These are phyloP conservation scores for Alternaria brassicae DNA, from an alignment of 2,329 filamentous ascomycete genomes.

Conservation along the genomic window DNA sequence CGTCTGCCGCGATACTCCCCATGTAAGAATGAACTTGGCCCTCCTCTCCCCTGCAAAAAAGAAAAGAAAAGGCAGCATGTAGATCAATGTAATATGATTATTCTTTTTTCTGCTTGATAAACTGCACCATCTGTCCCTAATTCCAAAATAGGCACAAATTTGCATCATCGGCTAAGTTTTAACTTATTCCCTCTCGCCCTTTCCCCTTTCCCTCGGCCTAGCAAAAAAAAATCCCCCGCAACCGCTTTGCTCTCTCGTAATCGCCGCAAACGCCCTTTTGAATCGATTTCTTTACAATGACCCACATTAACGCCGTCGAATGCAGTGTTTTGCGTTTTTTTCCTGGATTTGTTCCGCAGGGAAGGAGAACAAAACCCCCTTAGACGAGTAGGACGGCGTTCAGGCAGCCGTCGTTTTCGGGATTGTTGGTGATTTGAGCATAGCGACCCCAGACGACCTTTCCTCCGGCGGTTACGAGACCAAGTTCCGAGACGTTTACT, in stretches of 20 bases:
- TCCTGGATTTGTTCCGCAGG: no score
- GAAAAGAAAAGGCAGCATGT: no score
- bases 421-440: conserved; percentile 49
- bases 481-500: conserved; percentile 91
- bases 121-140: background rate
- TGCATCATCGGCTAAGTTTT: background rate
- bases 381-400: conserved; percentile 49
- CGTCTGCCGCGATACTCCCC: background rate
- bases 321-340: conserved; percentile 12
- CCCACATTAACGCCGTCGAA: conserved; percentile 21
- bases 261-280: conserved; percentile 19
- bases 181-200: no score
- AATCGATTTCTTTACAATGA: background rate
- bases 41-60: no score
- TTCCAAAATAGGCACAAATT: background rate
- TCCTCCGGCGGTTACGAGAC: conserved; percentile 86
- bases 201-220: background rate
- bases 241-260: no score
- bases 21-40: background rate
- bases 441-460: conserved; percentile 64
- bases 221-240: background rate
- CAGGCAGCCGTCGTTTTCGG: conserved; percentile 50
- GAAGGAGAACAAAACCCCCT: no score
- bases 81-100: background rate
- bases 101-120: background rate